Conservation (phyloP, 371 early-diverging fungal species). For the Syncephalis fuscata region DNA sequence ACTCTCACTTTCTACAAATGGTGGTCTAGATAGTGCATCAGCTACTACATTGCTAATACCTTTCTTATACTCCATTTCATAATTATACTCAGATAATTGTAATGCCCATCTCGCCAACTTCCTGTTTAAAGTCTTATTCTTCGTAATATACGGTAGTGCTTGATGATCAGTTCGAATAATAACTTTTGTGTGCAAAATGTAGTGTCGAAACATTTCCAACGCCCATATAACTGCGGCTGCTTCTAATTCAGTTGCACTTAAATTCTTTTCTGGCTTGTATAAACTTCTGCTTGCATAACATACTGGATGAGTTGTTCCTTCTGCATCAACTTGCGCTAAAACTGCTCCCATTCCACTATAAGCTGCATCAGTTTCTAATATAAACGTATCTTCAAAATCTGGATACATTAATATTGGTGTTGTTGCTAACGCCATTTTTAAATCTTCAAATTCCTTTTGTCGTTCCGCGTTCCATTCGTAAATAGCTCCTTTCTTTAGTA, state of each 20-base stretch:
- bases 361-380: not conserved
- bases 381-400: not conserved
- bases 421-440: too few species aligned
- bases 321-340: not conserved
- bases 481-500: not conserved
- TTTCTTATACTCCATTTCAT: not conserved
- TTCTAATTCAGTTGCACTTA: conserved; percentile 11
- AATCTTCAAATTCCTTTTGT: too few species aligned
- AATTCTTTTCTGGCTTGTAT: conserved; percentile 10
- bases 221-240: conserved; percentile 7
- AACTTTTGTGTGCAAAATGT: conserved; percentile 4
- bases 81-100: not conserved
- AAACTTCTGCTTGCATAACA: conserved; percentile 9
- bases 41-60: conserved; percentile 1
- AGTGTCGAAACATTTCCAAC: conserved; percentile 7
- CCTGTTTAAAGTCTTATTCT: not conserved
- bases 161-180: conserved; percentile 7
- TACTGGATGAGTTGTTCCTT: conserved; percentile 2
- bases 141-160: conserved; percentile 2
- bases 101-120: conserved; percentile 5
- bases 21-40: not conserved
- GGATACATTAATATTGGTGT: not conserved
- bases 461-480: too few species aligned
- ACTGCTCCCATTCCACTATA: not conserved
- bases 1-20: too few species aligned